Evolutionary conservation across 129 eudicot species (phyloP).

Genomic region (Smallanthus sonchifolius): DNA sequence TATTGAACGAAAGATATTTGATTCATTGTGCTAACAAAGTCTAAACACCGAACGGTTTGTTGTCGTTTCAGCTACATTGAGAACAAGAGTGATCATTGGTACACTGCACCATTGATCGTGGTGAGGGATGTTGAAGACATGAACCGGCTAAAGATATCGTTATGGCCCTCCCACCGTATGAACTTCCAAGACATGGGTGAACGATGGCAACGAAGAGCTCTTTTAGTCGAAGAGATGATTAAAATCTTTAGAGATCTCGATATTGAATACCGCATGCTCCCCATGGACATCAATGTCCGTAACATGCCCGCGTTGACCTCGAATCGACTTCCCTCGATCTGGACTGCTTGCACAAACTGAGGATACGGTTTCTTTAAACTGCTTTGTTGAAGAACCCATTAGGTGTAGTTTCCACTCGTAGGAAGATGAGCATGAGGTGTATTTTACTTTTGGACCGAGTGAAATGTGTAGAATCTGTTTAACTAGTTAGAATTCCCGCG

Average conservation of each 20-base stretch:
- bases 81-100: conserved; percentile 33
- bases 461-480: neutral
- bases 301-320: conserved; percentile 17
- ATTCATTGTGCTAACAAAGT: neutral
- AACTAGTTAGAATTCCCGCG: too few species aligned
- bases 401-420: neutral
- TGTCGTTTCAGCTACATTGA: conserved; percentile 13
- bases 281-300: conserved; percentile 24
- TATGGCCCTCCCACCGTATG: conserved; percentile 47
- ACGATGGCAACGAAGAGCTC: conserved; percentile 49
- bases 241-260: conserved; percentile 43
- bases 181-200: conserved; percentile 61
- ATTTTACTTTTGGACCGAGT: neutral
- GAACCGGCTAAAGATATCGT: conserved; percentile 42
- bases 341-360: conserved; percentile 22
- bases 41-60: neutral
- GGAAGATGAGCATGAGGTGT: neutral
- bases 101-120: conserved; percentile 25
- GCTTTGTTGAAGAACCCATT: neutral
- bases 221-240: conserved; percentile 48
- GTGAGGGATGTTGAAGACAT: conserved; percentile 42
- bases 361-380: neutral
- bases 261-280: conserved; percentile 31
- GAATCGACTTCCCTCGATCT: conserved; percentile 25
- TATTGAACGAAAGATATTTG: neutral